A percentile compares a stretch with the other conserved stretches of the same genome.
phyloP scores from a whole-genome alignment of 441 rosid species.

The Biscutella laevigata region DNA sequence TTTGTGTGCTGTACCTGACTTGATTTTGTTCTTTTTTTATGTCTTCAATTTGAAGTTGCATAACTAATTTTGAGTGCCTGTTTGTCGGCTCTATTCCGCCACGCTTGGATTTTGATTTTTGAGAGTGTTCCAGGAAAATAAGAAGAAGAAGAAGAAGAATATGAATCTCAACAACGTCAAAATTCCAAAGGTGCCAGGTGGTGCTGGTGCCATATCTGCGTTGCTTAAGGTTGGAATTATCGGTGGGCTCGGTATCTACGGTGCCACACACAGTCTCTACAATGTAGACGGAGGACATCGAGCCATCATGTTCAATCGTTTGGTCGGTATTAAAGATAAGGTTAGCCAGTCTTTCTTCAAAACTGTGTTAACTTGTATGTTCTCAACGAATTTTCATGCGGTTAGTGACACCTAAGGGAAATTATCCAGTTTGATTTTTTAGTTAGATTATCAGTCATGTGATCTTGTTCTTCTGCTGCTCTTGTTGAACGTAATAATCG shows the following conservation, averaged over 20 bases:
- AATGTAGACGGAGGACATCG: constrained; percentile 29
- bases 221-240: constrained; percentile 57
- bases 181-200: constrained; percentile 64
- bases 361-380: too few species aligned
- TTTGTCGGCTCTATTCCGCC: not conserved
- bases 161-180: constrained; percentile 66
- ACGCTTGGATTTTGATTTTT: not conserved
- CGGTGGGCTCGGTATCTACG: constrained; percentile 62
- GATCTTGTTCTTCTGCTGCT: not conserved
- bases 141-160: too few species aligned
- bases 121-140: not conserved
- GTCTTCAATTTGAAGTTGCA: not conserved
- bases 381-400: not conserved
- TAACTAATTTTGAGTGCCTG: not conserved
- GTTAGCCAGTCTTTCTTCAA: constrained; percentile 9
- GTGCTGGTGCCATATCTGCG: constrained; percentile 54
- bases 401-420: not conserved
- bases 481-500: not conserved
- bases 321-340: constrained; percentile 25
- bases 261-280: constrained; percentile 26
- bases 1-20: not conserved
- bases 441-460: not conserved
- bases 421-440: not conserved
- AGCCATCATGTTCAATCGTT: constrained; percentile 31
- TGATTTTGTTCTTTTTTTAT: not conserved